Evolutionary conservation across 2,329 filamentous ascomycete species (phyloP), one percentile per base, ranked within the genome.

Genomic region (Aureobasidium melanogenum): DNA sequence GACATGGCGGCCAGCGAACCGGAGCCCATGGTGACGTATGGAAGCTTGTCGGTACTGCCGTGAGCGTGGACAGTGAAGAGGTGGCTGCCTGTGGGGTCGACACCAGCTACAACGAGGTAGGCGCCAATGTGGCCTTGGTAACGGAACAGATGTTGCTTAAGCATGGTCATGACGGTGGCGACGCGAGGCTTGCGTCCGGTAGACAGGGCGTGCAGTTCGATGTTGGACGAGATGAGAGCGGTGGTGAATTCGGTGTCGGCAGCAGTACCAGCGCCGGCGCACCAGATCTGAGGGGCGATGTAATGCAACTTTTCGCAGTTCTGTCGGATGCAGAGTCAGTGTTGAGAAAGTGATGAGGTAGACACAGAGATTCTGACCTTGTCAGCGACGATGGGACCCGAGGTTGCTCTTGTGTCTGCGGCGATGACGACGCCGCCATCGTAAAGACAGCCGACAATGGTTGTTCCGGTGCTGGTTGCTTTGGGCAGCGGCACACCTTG

Each of bases 271-370:
- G 94, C 95, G 69, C 94, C 94, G 10, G 94, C 94, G 78, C 94
- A 99, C 94, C 94, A 99, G 78, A 99, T 99, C 77, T 97, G 91
- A 63, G 94, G 93, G 46, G 94, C 84, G 76, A 99, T 99, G 82
- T 95, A 99, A 81, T 99, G 94, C 66, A 99, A 87, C 82, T 99
- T 99, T 80, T 99, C 93, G 82, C 94, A 97, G 84, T 99, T 99
- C 90, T 74, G 57, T 14, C 17, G 24, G 9, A 38, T 12, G 41
- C 5, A 26, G 19, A 17, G 46, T 39, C 22, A 46, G 56, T 41
- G 26, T 19, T 43, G 46, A 12, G 10, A 17, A 26, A 9, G 54
- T 19, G 43, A 6, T n/a, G n/a, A n/a, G n/a, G n/a, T n/a, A n/a
- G n/a, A 30, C 28, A 51, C 39, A 32, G 39, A 28, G 30, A 14